Evolutionary conservation across 1,139 yeast species (phyloP).

Genomic region (Debaryomyces subglobosus): DNA sequence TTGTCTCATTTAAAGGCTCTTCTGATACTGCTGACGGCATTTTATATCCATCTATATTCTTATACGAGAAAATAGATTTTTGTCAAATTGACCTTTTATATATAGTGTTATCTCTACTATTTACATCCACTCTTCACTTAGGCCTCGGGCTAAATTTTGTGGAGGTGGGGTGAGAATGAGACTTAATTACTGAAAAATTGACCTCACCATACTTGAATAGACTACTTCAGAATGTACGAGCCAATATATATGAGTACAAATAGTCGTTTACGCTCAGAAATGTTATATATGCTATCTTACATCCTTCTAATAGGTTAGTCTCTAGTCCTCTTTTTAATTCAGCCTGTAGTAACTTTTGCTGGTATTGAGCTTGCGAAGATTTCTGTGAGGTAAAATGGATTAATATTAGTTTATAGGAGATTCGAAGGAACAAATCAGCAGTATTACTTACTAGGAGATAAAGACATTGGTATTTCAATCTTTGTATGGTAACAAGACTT

Average conservation of each 20-base stretch:
- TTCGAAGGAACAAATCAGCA: no score
- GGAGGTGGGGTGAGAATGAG: slow-evolving; percentile 11
- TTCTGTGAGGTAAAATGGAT: neutral
- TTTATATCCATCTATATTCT: neutral
- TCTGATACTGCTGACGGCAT: slow-evolving; percentile 21
- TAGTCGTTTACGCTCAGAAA: neutral
- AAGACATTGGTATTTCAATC: neutral
- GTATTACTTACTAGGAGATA: neutral
- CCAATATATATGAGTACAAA: neutral
- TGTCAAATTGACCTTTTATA: neutral
- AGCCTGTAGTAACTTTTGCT: neutral
- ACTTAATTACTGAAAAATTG: slow-evolving; percentile 5
- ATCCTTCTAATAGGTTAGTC: neutral
- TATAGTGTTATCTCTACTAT: slow-evolving; percentile 1
- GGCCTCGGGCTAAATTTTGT: slow-evolving; percentile 12
- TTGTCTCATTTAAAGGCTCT: neutral
- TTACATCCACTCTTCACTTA: neutral
- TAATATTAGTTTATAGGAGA: no score
- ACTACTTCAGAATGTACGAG: neutral
- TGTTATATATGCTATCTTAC: neutral
- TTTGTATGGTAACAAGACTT: neutral
- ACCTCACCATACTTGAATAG: neutral
- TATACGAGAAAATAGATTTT: neutral
- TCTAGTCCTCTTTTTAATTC: neutral
- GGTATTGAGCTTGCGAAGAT: neutral